Percentiles rank a stretch among this genome's conserved stretches.
These are phyloP conservation scores for Chrysosporium keratinophilum DNA, from an alignment of 2,329 filamentous ascomycete species.

Conservation along the genomic window DNA sequence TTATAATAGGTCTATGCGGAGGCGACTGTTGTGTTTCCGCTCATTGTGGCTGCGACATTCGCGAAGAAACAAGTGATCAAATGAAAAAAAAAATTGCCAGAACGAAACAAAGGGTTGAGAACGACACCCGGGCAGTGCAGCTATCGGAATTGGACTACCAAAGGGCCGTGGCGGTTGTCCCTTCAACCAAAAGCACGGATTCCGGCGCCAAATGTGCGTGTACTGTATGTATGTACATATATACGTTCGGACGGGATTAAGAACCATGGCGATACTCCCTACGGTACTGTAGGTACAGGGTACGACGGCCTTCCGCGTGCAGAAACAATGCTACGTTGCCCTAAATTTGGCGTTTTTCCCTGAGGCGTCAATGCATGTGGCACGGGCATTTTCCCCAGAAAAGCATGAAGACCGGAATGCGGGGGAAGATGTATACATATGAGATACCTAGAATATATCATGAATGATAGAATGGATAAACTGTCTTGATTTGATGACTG, in stretches of 20 bases:
- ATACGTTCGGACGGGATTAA: no score
- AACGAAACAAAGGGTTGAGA: background rate
- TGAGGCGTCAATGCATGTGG: background rate
- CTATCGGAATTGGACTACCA: background rate
- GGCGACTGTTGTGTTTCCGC: constrained; percentile 56
- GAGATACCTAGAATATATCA: background rate
- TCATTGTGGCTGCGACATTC: constrained; percentile 58
- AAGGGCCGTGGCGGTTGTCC: background rate
- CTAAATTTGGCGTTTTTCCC: no score
- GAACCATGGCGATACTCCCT: no score
- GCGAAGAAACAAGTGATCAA: constrained; percentile 32
- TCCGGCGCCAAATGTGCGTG: background rate
- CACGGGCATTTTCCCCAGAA: background rate
- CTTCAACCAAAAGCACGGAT: background rate
- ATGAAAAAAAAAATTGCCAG: background rate
- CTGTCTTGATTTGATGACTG: background rate
- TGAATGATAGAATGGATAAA: background rate
- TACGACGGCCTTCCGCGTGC: background rate
- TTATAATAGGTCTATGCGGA: constrained; percentile 49
- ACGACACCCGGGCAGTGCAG: background rate
- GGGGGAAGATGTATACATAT: background rate
- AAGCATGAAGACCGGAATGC: background rate
- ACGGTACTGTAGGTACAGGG: background rate
- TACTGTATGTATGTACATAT: no score
- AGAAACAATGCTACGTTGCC: background rate